Evolutionary conservation across 2,329 filamentous ascomycete genomes (phyloP).

Genomic region (Dactylella cylindrospora): DNA sequence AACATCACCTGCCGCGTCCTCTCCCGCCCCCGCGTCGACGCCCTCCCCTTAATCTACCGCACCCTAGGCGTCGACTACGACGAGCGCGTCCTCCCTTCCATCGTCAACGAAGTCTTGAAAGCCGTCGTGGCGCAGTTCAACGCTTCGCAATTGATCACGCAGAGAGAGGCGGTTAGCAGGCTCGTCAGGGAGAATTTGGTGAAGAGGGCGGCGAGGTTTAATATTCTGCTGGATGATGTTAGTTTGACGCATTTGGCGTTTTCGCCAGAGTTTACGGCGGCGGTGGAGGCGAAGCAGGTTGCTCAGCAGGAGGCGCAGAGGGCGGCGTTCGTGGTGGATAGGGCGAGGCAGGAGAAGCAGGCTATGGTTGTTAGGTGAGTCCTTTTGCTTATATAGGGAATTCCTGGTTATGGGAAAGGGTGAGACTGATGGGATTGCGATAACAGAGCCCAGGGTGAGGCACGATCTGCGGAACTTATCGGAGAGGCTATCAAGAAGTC

Average conservation of each 20-base stretch:
- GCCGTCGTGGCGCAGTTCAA: slow-evolving; percentile 99
- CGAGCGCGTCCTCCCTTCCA: slow-evolving; percentile 92
- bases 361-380: slow-evolving; percentile 75
- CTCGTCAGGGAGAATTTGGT: slow-evolving; percentile 92
- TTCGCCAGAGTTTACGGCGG: slow-evolving; percentile 72
- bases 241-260: slow-evolving; percentile 83
- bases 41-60: slow-evolving; percentile 93
- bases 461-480: slow-evolving; percentile 93
- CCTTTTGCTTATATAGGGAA: background rate
- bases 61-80: slow-evolving; percentile 95
- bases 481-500: slow-evolving; percentile 99
- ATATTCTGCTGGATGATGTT: slow-evolving; percentile 95
- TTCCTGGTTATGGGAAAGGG: background rate
- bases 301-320: slow-evolving; percentile 82
- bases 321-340: slow-evolving; percentile 96
- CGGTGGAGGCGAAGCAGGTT: slow-evolving; percentile 73
- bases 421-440: background rate
- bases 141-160: slow-evolving; percentile 94
- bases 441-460: slow-evolving; percentile 90
- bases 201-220: slow-evolving; percentile 87
- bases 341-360: slow-evolving; percentile 98
- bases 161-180: slow-evolving; percentile 92
- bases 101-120: slow-evolving; percentile 98
- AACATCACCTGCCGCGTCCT: slow-evolving; percentile 99
- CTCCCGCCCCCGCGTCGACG: slow-evolving; percentile 80